phyloP scores from a whole-genome alignment of 2,329 filamentous ascomycete genomes.

The Penicillium rolfsii region DNA sequence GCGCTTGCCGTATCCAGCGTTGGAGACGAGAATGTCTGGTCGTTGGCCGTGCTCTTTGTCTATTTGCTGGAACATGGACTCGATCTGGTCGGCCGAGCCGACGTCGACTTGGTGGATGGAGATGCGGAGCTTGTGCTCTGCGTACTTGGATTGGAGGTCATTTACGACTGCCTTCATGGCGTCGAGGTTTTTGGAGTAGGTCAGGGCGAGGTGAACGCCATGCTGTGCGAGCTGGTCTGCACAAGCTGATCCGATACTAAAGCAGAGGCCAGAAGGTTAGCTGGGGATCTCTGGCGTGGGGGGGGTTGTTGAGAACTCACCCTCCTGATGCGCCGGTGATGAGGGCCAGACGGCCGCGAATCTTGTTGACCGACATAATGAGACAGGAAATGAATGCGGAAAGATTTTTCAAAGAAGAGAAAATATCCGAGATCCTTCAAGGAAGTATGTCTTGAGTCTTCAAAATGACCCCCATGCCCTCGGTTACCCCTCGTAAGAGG shows the following conservation, averaged over 20 bases:
- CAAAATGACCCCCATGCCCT: slow-evolving; percentile 16
- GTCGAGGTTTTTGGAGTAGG: slow-evolving; percentile 58
- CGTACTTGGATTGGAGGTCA: slow-evolving; percentile 43
- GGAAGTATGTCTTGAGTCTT: slow-evolving; percentile 1
- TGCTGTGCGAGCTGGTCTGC: slow-evolving; percentile 58
- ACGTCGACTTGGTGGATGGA: slow-evolving; percentile 64
- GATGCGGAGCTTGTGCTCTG: slow-evolving; percentile 45
- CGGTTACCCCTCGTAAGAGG: slow-evolving; percentile 23
- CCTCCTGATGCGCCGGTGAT: slow-evolving; percentile 66
- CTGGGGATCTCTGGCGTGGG: neutral
- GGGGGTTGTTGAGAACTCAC: slow-evolving; percentile 40
- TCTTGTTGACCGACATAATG: slow-evolving; percentile 45
- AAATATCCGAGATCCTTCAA: neutral
- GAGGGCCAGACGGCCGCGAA: slow-evolving; percentile 59
- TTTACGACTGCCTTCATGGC: slow-evolving; percentile 52
- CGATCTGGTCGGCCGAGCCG: slow-evolving; percentile 56
- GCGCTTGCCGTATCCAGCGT: slow-evolving; percentile 69
- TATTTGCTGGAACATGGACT: slow-evolving; percentile 60
- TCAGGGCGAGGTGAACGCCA: slow-evolving; percentile 61
- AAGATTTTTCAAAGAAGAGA: neutral
- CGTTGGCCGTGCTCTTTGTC: slow-evolving; percentile 55
- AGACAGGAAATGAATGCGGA: neutral
- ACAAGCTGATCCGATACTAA: slow-evolving; percentile 64
- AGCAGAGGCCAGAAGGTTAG: slow-evolving; percentile 3
- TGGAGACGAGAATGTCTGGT: slow-evolving; percentile 67